These are phyloP conservation scores for Pseudopithomyces maydicus DNA, from an alignment of 2,329 filamentous ascomycete genomes.

Conservation along the genomic window DNA sequence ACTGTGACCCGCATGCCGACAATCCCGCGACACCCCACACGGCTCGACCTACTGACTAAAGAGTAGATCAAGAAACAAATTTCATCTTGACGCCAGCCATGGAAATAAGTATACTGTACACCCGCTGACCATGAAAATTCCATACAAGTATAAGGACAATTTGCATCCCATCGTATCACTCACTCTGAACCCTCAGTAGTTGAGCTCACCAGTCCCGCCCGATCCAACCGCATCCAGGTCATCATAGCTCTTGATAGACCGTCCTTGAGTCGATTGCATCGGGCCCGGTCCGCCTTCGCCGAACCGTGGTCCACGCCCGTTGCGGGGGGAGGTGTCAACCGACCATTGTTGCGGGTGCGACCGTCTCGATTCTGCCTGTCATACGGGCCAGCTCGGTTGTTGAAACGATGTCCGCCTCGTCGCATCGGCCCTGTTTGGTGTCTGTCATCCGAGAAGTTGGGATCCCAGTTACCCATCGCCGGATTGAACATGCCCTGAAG, in stretches of 20 bases:
- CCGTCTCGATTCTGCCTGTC: slow-evolving; percentile 46
- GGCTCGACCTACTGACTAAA: neutral
- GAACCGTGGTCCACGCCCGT: slow-evolving; percentile 66
- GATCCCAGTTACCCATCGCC: slow-evolving; percentile 63
- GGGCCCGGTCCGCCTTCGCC: slow-evolving; percentile 80
- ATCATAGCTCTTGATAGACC: slow-evolving; percentile 95
- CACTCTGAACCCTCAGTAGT: slow-evolving; percentile 70
- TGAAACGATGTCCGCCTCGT: slow-evolving; percentile 45
- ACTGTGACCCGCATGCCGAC: neutral
- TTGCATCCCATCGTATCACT: slow-evolving; percentile 2
- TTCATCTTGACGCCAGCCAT: slow-evolving; percentile 8
- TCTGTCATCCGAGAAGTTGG: slow-evolving; percentile 40
- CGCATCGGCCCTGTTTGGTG: slow-evolving; percentile 51
- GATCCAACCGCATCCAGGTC: slow-evolving; percentile 80
- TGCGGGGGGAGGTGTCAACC: slow-evolving; percentile 56
- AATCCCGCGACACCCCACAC: neutral
- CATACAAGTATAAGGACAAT: slow-evolving; percentile 1
- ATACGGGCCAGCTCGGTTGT: slow-evolving; percentile 47
- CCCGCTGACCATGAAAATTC: neutral
- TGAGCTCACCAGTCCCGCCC: slow-evolving; percentile 77
- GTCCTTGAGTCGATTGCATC: slow-evolving; percentile 87
- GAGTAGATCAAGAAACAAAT: neutral
- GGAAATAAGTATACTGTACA: slow-evolving; percentile 7
- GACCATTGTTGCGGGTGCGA: slow-evolving; percentile 53
- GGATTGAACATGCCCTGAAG: slow-evolving; percentile 56